Conservation (phyloP, 2,329 filamentous ascomycete genomes). For the Clonostachys rhizophaga region DNA sequence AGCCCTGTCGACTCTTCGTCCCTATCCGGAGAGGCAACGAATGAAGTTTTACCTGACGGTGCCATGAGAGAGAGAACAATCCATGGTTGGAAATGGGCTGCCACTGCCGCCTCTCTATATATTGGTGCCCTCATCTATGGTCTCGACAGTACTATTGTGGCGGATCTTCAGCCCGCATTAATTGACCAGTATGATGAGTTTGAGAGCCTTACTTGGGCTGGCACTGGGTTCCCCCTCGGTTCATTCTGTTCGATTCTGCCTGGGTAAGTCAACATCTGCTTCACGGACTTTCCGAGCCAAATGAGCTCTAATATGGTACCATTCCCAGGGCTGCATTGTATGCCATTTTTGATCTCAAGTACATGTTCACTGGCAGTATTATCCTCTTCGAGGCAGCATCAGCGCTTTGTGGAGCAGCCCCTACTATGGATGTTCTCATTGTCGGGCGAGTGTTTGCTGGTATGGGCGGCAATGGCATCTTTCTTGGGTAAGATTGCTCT, state of each 20-base stretch:
- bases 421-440: constrained; percentile 37
- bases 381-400: constrained; percentile 17
- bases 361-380: constrained; percentile 16
- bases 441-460: constrained; percentile 36
- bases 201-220: too few relatives aligned
- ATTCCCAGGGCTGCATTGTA: background rate
- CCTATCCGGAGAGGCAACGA: too few relatives aligned
- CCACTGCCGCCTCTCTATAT: too few relatives aligned
- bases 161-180: constrained; percentile 23
- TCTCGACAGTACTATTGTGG: constrained; percentile 41
- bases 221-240: too few relatives aligned
- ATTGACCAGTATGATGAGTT: background rate
- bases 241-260: too few relatives aligned
- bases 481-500: constrained; percentile 3
- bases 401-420: constrained; percentile 35
- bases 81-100: too few relatives aligned
- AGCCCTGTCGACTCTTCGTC: too few relatives aligned
- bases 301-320: background rate
- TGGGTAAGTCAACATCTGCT: background rate
- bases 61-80: too few relatives aligned
- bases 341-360: too few relatives aligned
- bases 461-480: constrained; percentile 28
- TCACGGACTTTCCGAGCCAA: background rate
- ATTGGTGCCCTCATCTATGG: constrained; percentile 26
- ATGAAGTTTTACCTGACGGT: too few relatives aligned